Base-by-base conservation (phyloP, 208 protist species). In the Leishmania braziliensis region DNA sequence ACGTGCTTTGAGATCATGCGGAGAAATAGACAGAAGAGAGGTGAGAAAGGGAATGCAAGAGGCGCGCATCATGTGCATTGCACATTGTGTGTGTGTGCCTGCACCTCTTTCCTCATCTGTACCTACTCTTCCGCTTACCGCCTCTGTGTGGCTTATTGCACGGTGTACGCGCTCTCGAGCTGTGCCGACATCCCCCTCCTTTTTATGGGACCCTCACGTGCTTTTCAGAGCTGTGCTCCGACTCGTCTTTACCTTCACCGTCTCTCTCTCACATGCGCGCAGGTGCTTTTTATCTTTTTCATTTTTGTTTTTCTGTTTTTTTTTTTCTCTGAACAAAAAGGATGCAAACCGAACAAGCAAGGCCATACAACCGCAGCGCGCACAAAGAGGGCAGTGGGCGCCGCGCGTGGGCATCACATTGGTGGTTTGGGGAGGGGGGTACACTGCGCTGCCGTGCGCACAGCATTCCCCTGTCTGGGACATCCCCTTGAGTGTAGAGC, bases 271-370 rank as follows among this genome's bases (percentile, higher is more conserved):
- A 36, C 46, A 4, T 23, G 69, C 39, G 23, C 0, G 48, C 46
- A 26, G 39, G 26, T 14, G 12, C 20, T 33, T 73, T 73, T 73
- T 53, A 29, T 29, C 46, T 6, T 73, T 73, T 73, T 73, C 20
- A 29, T 53, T 73, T 72, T 8, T 1, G 63, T 5, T 71, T 14
- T 50, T 71, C 53, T 73, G 10, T 16, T 56, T 23, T 76, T 39
- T 77, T 26, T 77, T 29, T n/a, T 46, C 46, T 77, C 63, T 68
- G 51, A 5, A 73, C 39, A 23, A 73, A 73, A 73, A 73, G 20
- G n/a, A 29, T 33, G 23, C 39, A 53, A 43, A 68, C 6, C 14
- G 26, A 43, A 39, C 43, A 46, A 6, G 43, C 43, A 46, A 46
- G 43, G 9, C 29, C 62, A 68, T n/a, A 5, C 29, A 39, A 68